Base-by-base conservation (phyloP, 495 filamentous ascomycete genomes). In the Penicillium atrosanguineum region DNA sequence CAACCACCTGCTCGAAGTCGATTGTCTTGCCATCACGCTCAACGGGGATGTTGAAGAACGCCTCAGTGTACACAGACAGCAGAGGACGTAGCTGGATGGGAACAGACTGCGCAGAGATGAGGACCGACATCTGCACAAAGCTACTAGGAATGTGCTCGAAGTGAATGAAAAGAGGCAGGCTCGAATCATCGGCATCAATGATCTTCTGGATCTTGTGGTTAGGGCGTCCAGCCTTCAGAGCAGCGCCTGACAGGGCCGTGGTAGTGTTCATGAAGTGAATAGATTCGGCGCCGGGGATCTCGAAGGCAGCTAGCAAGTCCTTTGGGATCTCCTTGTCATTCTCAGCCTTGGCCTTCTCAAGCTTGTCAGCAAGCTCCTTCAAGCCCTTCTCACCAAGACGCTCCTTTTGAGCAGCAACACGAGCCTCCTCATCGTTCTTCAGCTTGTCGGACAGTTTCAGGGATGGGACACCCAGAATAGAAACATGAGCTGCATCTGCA, bases 11-110 rank as follows among this genome's bases (percentile, higher is more conserved):
- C 61, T 97, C 95, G 64, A 97, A 99, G 53, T 88, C 84, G 15
- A 99, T 72, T 9, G 77, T 81, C 63, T 89, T 76, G 41, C 89
- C 91, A 63, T 91, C 79, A n/a, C 83, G 84, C 63, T 79, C 69
- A 44, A 99, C 84, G 0, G 92, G 93, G 1, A 90, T 89, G 63
- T 89, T 91, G 76, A 97, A 99, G 78, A 97, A 95, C 56, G 91
- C 95, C 51, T 89, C 88, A 23, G 86, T 83, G 65, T 92, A 97
- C 20, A 97, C 77, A 1, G 88, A 75, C 14, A 97, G 71, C 11
- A 99, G 74, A 9, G 94, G 95, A 65, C 90, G 88, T 46, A 87
- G 77, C 50, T 88, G 78, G 5, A 86, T 75, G 0, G 90, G 87
- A 0, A 96, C 75, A 19, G 82, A 73, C 15, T 83, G 82, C 2